Evolutionary conservation across 129 eudicot species (phyloP), one percentile per base, ranked within the genome.

Genomic region (Saussurea involucrata): DNA sequence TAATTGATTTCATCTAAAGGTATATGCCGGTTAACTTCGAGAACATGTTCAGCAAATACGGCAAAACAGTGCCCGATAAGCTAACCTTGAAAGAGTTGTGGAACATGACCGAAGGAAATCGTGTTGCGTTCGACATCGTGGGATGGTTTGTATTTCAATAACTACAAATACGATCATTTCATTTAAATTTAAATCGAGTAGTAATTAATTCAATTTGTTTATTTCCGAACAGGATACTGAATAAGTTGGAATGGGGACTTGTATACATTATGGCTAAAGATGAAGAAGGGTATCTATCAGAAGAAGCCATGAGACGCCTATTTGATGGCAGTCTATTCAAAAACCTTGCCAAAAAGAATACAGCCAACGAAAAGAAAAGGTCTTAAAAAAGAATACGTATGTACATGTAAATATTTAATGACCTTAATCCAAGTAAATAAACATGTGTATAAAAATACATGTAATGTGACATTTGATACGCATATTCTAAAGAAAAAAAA

Each of bases 41-140:
- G 80, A 84, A 80, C 73, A 80, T 84, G 37, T 84, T 84, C 46
- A 76, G 85, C 74, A 84, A 80, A 66, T 78, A 84, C 32, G 88
- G 82, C 20, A 70, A 53, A 4, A 76, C 81, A 10, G 55, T 18
- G 8, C 83, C 87, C 11, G 85, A 80, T 29, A 80, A 83, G 63
- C 66, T 86, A 46, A 79, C 90, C 20, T 69, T 66, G 13, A 34
- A 70, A 72, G 87, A 86, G 78, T 6, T 83, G 57, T 86, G 85
- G 87, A 58, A 40, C 71, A 86, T 86, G 90, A 86, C 87, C 0
- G 87, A 86, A 58, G 82, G 82, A n/a, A 79, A 83, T 57, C 71
- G 87, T 31, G 73, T 53, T 12, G 74, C 87, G 4, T 71, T 33
- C 7, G 85, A 86, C 40, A 6, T 76, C 0, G 46, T 86, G 69